Percentiles rank a stretch among this genome's conserved stretches.
These are phyloP conservation scores for Lophiotrema nucula DNA, from an alignment of 495 filamentous ascomycete species.

Conservation along the genomic window DNA sequence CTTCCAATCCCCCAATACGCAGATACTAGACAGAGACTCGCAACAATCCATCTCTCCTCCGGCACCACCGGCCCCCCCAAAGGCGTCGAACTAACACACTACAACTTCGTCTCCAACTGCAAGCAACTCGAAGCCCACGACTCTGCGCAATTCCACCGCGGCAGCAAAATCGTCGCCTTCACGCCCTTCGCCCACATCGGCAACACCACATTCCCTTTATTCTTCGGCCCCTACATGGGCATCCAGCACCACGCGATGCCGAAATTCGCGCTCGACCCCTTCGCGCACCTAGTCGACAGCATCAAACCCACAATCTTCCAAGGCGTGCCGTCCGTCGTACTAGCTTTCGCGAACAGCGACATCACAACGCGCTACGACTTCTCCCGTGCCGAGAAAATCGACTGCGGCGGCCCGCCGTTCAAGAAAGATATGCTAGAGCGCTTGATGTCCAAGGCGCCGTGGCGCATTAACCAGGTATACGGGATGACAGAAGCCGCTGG, in stretches of 20 bases:
- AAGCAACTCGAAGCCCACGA: slow-evolving; percentile 41
- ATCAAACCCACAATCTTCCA: slow-evolving; percentile 21
- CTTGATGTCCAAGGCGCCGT: slow-evolving; percentile 6
- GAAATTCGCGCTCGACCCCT: slow-evolving; percentile 18
- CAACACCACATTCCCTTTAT: slow-evolving; percentile 43
- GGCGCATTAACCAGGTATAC: slow-evolving; percentile 16
- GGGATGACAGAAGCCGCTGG: slow-evolving; percentile 27
- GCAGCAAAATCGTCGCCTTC: slow-evolving; percentile 38
- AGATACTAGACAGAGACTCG: slow-evolving; percentile 26
- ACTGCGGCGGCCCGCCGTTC: slow-evolving; percentile 18
- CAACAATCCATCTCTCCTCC: slow-evolving; percentile 17
- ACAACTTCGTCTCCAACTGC: slow-evolving; percentile 29
- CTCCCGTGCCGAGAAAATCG: slow-evolving; percentile 8
- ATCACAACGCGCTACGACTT: slow-evolving; percentile 25
- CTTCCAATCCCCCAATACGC: slow-evolving; percentile 43
- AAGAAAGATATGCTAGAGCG: slow-evolving; percentile 10
- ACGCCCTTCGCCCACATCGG: slow-evolving; percentile 45
- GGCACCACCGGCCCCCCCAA: slow-evolving; percentile 31
- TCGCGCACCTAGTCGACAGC: slow-evolving; percentile 15
- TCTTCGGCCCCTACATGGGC: slow-evolving; percentile 23
- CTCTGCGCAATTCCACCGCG: slow-evolving; percentile 33
- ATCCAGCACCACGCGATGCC: slow-evolving; percentile 27
- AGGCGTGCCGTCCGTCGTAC: slow-evolving; percentile 19
- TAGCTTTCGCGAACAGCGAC: slow-evolving; percentile 19
- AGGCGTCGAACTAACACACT: slow-evolving; percentile 28